Evolutionary conservation across 768 basidiomycete genomes (phyloP).

Genomic region (Mycena crocata): DNA sequence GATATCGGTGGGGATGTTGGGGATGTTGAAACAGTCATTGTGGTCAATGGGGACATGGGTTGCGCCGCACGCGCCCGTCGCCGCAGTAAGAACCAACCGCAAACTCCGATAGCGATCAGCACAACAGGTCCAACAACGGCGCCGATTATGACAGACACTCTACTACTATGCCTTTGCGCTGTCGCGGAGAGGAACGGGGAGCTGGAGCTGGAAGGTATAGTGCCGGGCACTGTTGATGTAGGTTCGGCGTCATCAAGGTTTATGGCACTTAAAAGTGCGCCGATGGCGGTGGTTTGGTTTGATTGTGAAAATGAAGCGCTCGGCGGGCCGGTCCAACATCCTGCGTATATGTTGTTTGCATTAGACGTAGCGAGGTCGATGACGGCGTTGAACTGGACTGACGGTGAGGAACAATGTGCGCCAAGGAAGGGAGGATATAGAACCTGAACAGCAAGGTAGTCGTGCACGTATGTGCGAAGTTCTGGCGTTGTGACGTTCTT

Average conservation of each 20-base stretch:
- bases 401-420: too few relatives aligned
- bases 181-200: not conserved
- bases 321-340: constrained; percentile 1
- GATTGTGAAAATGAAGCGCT: not conserved
- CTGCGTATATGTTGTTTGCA: constrained; percentile 1
- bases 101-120: too few relatives aligned
- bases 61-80: too few relatives aligned
- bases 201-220: not conserved
- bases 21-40: too few relatives aligned
- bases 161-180: too few relatives aligned
- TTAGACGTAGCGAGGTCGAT: not conserved
- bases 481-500: not conserved
- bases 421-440: not conserved
- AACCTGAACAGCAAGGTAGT: not conserved
- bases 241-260: not conserved
- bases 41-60: too few relatives aligned
- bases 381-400: constrained; percentile 4
- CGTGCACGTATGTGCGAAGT: not conserved
- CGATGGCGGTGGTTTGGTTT: not conserved
- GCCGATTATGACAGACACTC: too few relatives aligned
- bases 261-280: not conserved
- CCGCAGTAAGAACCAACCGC: too few relatives aligned
- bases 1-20: too few relatives aligned
- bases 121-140: too few relatives aligned
- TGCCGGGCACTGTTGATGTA: not conserved